phyloP scores from a whole-genome alignment of 2,329 filamentous ascomycete genomes.

The Aspergillus sp. region DNA sequence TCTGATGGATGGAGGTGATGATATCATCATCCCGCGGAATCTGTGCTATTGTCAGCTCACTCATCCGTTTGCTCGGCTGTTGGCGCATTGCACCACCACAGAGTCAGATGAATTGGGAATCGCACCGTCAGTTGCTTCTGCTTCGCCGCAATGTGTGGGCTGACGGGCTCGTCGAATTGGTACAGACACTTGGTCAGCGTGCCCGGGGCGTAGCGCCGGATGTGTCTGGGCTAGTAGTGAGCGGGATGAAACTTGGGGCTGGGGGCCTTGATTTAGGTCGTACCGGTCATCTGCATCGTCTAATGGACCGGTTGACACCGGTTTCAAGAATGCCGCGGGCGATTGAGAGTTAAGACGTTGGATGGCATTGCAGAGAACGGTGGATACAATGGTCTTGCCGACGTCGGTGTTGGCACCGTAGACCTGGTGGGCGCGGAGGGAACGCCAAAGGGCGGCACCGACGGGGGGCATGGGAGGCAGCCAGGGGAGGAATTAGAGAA shows the following conservation, averaged over 20 bases:
- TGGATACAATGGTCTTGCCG: conserved; percentile 80
- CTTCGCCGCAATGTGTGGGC: conserved; percentile 72
- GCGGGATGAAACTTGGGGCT: background rate
- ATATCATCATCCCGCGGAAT: conserved; percentile 54
- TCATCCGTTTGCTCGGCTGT: background rate
- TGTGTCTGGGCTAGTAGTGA: conserved; percentile 51
- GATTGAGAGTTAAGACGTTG: conserved; percentile 47
- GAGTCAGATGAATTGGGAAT: background rate
- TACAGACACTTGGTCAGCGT: conserved; percentile 64
- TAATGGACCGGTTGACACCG: conserved; percentile 73
- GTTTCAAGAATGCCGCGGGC: conserved; percentile 69
- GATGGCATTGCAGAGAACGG: conserved; percentile 67
- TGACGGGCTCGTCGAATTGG: conserved; percentile 73
- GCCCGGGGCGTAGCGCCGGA: conserved; percentile 59
- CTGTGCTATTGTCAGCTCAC: conserved; percentile 34
- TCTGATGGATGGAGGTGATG: conserved; percentile 50
- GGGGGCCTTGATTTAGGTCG: conserved; percentile 14
- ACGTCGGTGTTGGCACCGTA: conserved; percentile 84
- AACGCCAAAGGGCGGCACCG: conserved; percentile 66
- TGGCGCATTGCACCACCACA: background rate
- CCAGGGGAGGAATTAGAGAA: background rate
- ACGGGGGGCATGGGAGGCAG: conserved; percentile 48
- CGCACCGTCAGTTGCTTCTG: conserved; percentile 45
- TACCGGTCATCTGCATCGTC: conserved; percentile 71
- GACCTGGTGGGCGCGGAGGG: conserved; percentile 69